phyloP scores from a whole-genome alignment of 768 basidiomycete species.

The Termitomyces eurrhizus region DNA sequence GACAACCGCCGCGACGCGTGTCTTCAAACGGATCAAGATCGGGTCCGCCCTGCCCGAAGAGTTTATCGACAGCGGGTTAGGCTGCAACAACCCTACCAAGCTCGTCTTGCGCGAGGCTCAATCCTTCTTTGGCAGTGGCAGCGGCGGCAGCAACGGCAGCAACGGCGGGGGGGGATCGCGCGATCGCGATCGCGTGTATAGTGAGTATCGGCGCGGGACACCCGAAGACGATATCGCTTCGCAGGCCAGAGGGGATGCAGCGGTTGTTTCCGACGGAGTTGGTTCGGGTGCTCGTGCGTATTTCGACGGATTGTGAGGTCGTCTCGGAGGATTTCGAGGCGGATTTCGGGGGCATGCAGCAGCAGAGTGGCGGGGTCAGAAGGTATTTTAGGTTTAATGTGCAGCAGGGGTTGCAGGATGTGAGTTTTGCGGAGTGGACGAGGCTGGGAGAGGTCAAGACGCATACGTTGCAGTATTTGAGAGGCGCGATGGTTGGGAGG shows the following conservation, averaged over 20 bases:
- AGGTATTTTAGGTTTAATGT: slow-evolving; percentile 12
- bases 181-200: slow-evolving; percentile 1
- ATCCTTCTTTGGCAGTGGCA: background rate
- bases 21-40: slow-evolving; percentile 21
- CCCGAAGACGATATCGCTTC: background rate
- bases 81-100: slow-evolving; percentile 13
- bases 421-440: slow-evolving; percentile 6
- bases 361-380: too few relatives aligned
- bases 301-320: slow-evolving; percentile 8
- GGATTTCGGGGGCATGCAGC: too few relatives aligned
- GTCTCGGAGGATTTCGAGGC: too few relatives aligned
- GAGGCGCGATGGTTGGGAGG: background rate
- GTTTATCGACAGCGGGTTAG: slow-evolving; percentile 12
- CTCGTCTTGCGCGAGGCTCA: slow-evolving; percentile 4
- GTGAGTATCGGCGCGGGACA: slow-evolving; percentile 12
- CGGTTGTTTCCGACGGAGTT: background rate
- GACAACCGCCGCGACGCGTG: slow-evolving; percentile 22
- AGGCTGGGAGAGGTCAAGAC: slow-evolving; percentile 8
- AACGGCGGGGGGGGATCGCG: too few relatives aligned
- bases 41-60: slow-evolving; percentile 2
- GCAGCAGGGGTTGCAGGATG: slow-evolving; percentile 13
- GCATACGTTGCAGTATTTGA: slow-evolving; percentile 6
- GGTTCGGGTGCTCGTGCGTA: background rate
- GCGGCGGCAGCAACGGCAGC: too few relatives aligned
- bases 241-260: background rate